Evolutionary conservation across 2,329 filamentous ascomycete species (phyloP), one percentile per base, ranked within the genome.

Genomic region (Verticillium nonalfalfae): DNA sequence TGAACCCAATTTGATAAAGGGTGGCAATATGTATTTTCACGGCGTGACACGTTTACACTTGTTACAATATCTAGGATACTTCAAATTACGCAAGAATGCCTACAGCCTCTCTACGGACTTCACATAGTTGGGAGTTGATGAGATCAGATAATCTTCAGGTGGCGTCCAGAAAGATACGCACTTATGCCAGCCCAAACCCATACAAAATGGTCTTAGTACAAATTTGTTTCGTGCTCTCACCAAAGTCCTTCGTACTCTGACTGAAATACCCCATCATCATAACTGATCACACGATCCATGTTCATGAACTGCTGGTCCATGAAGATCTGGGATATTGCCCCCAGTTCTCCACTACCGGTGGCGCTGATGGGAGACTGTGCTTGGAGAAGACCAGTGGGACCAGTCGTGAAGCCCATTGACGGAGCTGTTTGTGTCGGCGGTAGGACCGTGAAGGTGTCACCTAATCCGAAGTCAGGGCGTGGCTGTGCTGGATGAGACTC

Each of bases 231-330:
- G 10, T 40, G 11, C 3, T 39, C 56, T 39, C 36, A 64, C 62
- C 61, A 64, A 11, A 59, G 56, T 6, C 62, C 62, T n/a, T 64
- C 62, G 56, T 62, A 64, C 15, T 64, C 61, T 7, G 62, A 56
- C 18, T 57, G 64, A n/a, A 67, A 69, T 15, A 69, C 63, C 1
- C 63, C 64, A 50, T 69, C 65, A 21, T 68, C 64, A 35, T 63
- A 68, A 31, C 65, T 67, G 34, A 69, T 69, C 10, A 69, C 62
- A 11, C 67, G 55, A 40, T 69, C 67, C 60, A 67, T 60, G 10
- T 65, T 63, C 52, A 66, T 57, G 21, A 67, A 67, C 26, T 63
- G 56, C 52, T 66, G 63, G 36, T 67, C 63, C 21, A 66, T 60
- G 1, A 65, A 55, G 36, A 63, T 57, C 56, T 65, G 66, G 0